Percentiles rank a stretch among this genome's conserved stretches.
These are phyloP conservation scores for Globisporangium parvum DNA, from an alignment of 352 stramenopile genomes.

Conservation along the genomic window DNA sequence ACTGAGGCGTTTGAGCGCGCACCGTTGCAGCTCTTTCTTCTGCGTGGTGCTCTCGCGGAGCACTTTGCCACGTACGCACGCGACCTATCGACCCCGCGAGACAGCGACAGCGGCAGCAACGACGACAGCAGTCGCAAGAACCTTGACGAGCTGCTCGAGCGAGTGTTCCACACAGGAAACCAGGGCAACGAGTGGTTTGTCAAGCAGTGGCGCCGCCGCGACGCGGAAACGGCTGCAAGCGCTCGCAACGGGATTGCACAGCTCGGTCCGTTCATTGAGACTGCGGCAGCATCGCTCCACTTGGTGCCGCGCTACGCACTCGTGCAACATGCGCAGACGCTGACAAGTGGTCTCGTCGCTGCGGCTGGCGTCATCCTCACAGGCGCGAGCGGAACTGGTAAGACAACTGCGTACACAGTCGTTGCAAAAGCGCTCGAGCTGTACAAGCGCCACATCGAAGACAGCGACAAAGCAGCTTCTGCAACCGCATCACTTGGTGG, in stretches of 20 bases:
- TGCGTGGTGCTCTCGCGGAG: constrained; percentile 8
- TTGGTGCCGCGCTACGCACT: constrained; percentile 23
- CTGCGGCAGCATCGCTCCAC: not conserved
- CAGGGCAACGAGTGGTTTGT: constrained; percentile 19
- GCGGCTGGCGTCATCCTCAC: constrained; percentile 20
- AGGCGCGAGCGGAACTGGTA: constrained; percentile 25
- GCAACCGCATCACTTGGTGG: no score
- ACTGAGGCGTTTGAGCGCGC: constrained; percentile 13
- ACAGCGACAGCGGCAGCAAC: no score
- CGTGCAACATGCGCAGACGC: constrained; percentile 7
- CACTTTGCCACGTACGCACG: not conserved
- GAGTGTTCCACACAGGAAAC: constrained; percentile 8
- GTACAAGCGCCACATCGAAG: constrained; percentile 3
- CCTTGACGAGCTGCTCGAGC: not conserved
- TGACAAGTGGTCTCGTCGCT: constrained; percentile 6
- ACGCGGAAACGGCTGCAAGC: not conserved
- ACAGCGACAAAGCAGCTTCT: no score
- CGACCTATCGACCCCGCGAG: no score
- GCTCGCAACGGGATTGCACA: not conserved
- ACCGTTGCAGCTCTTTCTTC: constrained; percentile 9
- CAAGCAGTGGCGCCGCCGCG: constrained; percentile 13
- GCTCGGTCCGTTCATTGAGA: not conserved
- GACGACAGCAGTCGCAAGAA: no score
- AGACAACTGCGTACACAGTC: constrained; percentile 29
- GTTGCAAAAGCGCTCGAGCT: constrained; percentile 24